These are phyloP conservation scores for Neurospora sp. DNA, from an alignment of 495 filamentous ascomycete genomes.

Conservation along the genomic window DNA sequence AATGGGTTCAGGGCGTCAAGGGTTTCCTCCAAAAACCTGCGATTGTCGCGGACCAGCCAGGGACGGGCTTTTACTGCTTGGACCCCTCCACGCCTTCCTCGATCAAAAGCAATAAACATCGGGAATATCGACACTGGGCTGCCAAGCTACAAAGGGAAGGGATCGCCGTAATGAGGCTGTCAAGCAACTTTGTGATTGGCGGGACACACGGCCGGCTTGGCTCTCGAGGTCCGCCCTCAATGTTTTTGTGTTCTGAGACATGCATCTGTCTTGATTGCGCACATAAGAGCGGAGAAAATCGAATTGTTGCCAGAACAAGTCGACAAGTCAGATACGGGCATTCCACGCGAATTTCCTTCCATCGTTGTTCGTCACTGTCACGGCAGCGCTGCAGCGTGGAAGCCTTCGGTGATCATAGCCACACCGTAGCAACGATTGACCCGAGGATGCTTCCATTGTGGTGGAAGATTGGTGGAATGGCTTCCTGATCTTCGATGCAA, in stretches of 20 bases:
- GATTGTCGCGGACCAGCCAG: not conserved
- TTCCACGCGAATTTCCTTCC: not conserved
- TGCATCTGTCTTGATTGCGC: not conserved
- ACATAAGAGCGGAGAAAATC: not conserved
- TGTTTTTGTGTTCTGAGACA: not conserved
- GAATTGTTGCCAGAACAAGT: not conserved
- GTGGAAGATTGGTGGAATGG: not conserved
- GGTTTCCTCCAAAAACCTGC: not conserved
- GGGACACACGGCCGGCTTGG: not conserved
- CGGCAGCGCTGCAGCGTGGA: not conserved
- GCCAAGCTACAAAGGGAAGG: not conserved
- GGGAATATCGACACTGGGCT: slow-evolving; percentile 1
- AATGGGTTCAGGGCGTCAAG: not conserved
- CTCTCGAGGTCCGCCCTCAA: not conserved
- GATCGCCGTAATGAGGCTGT: slow-evolving; percentile 2
- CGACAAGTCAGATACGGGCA: not conserved
- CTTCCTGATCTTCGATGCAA: not conserved
- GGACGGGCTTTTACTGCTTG: slow-evolving; percentile 1
- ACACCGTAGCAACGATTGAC: not conserved
- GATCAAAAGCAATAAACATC: not conserved
- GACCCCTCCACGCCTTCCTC: not conserved
- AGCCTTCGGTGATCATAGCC: not conserved
- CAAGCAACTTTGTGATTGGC: not conserved
- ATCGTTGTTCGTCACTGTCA: not conserved
- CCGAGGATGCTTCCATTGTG: not conserved